Evolutionary conservation across 192 early-diverging fungal genomes (phyloP).

Genomic region (Phycomyces blakesleeanus): DNA sequence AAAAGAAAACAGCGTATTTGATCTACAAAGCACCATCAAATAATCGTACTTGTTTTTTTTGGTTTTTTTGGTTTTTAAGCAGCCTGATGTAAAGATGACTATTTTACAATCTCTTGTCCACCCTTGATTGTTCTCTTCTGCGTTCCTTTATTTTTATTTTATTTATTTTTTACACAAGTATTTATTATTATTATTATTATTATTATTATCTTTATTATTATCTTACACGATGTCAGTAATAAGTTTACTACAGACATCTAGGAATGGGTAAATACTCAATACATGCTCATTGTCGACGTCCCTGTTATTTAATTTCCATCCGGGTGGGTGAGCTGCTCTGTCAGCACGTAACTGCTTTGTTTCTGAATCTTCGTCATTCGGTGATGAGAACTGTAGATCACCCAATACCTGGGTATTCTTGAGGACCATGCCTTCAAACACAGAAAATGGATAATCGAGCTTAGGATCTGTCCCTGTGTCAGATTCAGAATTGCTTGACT

Average conservation of each 20-base stretch:
- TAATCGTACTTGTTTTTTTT: too few species aligned
- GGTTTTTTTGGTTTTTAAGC: too few species aligned
- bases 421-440: conserved; percentile 1
- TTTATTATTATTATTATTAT: not conserved
- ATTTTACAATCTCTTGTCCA: too few species aligned
- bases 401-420: conserved; percentile 12
- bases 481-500: not conserved
- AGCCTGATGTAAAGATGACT: too few species aligned
- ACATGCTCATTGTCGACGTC: conserved; percentile 13
- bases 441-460: not conserved
- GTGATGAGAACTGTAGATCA: not conserved
- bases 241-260: conserved; percentile 90
- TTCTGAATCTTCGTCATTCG: not conserved
- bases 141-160: too few species aligned
- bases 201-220: conserved; percentile 3
- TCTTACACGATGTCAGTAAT: conserved; percentile 83
- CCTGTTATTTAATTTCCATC: conserved; percentile 1
- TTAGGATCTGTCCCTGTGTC: not conserved
- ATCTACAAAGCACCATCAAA: too few species aligned
- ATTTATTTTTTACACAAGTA: not conserved
- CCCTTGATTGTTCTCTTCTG: too few species aligned
- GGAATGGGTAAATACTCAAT: conserved; percentile 69
- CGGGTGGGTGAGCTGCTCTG: not conserved
- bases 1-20: too few species aligned
- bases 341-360: not conserved